phyloP scores from a whole-genome alignment of 305 asterid genomes.

The Fraxinus angustifolia region DNA sequence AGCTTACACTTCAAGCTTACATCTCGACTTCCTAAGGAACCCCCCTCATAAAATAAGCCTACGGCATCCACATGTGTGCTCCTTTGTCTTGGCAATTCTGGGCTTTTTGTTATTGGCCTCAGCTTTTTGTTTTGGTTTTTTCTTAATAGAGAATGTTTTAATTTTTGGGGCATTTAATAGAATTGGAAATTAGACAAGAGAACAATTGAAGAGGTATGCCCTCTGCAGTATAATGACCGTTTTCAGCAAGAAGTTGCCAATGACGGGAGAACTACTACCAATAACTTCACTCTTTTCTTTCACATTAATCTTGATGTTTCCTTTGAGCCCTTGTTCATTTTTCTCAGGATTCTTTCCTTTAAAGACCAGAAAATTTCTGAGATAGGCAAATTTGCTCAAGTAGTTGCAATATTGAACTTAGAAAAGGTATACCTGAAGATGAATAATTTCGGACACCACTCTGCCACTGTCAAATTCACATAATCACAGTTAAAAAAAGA shows the following conservation, averaged over 20 bases:
- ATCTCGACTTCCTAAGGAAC: not conserved
- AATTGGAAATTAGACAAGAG: not conserved
- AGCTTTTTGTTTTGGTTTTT: not conserved
- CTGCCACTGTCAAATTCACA: slow-evolving; percentile 56
- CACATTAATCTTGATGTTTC: not conserved
- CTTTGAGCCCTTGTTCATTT: not conserved
- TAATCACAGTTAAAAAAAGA: slow-evolving; percentile 22
- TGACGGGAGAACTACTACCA: not conserved
- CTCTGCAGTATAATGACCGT: not conserved
- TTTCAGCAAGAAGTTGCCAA: not conserved
- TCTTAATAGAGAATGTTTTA: not conserved
- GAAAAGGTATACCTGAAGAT: slow-evolving; percentile 56
- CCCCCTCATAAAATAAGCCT: not conserved
- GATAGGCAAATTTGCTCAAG: not conserved
- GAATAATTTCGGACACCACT: slow-evolving; percentile 60
- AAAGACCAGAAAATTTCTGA: not conserved
- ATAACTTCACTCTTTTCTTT: not conserved
- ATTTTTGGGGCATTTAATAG: not conserved
- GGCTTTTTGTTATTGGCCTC: not conserved
- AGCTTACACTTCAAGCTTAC: not conserved
- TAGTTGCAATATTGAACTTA: not conserved
- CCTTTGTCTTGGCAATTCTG: not conserved
- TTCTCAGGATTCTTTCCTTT: not conserved
- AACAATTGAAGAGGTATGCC: not conserved
- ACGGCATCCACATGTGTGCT: not conserved